Evolutionary conservation across 2,329 filamentous ascomycete species (phyloP), one percentile per base, ranked within the genome.

Genomic region (Arthroderma sp.): DNA sequence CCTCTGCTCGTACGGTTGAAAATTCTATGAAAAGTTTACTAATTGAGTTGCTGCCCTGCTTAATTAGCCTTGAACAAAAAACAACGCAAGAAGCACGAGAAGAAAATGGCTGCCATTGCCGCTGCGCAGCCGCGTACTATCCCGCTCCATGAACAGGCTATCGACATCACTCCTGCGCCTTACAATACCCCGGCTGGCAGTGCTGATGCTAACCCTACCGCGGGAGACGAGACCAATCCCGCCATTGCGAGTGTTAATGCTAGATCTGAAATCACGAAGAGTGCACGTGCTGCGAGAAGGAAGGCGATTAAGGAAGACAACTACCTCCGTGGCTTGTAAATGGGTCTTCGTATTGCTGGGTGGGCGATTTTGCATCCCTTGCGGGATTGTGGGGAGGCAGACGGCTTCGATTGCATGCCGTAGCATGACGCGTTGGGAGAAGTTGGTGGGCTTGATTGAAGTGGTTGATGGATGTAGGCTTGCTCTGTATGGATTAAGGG

Each of bases 281-380:
- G 65, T 50, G 62, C 65, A 27, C 59, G 68, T 46, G 58, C 59
- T 10, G 66, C 67, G 4, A 63, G 68, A 49, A 61, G 67, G 47
- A 70, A 68, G 57, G 57, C 55, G 10, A 70, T 71, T 43, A 59
- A 65, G 49, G 67, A 71, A 49, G 59, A 58, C 34, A 71, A 71
- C 58, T 71, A 69, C 61, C 57, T 71, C 56, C 64, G 64, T 44
- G 65, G 66, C 28, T 58, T 71, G 55, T 70, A 62, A 54, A n/a
- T 15, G 31, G 36, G n/a, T 22, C 10, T 6, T 15, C 15, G 15
- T 22, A 22, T 22, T 22, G 15, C 15, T 22, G 15, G 15, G 15
- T 22, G 15, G 3, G 1, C 15, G 15, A 22, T 22, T 22, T 2
- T 22, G 15, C 15, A 22, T 22, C 15, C 15, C 15, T 22, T 22